Percentiles rank a stretch among this genome's conserved stretches.
Conservation (phyloP, 1,284 basidiomycete genomes). For the Cutaneotrichosporon sp. region DNA sequence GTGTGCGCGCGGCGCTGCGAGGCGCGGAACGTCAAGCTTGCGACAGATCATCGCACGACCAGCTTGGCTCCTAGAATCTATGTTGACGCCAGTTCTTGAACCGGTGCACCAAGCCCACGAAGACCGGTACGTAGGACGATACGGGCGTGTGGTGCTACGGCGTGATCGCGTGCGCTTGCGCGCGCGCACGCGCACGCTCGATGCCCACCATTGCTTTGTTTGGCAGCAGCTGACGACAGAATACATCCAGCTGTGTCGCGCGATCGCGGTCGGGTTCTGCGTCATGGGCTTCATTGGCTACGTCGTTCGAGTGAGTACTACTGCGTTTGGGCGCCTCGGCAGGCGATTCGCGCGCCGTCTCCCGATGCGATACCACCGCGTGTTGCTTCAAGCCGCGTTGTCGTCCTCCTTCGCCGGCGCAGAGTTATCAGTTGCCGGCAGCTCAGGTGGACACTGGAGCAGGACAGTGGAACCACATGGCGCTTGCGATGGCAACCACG, state of each 20-base stretch:
- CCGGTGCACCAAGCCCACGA: slow-evolving; percentile 94
- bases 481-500: no score
- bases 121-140: slow-evolving; percentile 63
- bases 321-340: no score
- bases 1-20: neutral
- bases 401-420: no score
- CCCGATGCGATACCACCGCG: no score
- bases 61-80: no score
- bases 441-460: no score
- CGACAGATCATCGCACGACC: neutral
- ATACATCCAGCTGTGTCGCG: slow-evolving; percentile 84
- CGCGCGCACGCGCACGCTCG: neutral
- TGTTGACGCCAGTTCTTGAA: slow-evolving; percentile 69
- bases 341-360: no score
- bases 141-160: neutral
- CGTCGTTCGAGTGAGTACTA: slow-evolving; percentile 77
- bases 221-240: slow-evolving; percentile 54
- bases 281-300: slow-evolving; percentile 97
- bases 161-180: neutral
- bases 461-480: no score
- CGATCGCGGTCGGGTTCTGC: slow-evolving; percentile 87
- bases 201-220: neutral
- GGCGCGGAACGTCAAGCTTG: no score
- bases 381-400: no score
- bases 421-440: no score